Conservation (phyloP, 164 flowering plant genomes). For the Akebia trifoliata region DNA sequence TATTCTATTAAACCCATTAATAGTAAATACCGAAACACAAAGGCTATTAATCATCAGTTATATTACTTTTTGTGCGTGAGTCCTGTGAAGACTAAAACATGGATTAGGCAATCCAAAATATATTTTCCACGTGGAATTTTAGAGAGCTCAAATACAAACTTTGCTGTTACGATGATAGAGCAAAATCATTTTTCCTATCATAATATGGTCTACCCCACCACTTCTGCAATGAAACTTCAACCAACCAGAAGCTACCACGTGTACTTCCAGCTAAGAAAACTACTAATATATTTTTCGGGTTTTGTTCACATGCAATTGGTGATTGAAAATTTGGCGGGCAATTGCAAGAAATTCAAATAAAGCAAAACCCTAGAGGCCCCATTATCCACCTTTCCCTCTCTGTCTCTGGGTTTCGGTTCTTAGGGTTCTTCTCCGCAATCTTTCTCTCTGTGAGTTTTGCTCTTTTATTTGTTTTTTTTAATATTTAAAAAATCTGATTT, state of each 20-base stretch:
- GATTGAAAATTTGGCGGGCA: slow-evolving; percentile 45
- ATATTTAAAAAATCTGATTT: no score
- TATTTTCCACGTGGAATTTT: no score
- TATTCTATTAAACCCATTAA: no score
- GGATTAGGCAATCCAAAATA: no score
- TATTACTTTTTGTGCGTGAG: no score
- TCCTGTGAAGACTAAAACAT: no score
- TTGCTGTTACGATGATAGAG: no score
- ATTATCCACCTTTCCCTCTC: slow-evolving; percentile 3
- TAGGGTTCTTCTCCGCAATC: slow-evolving; percentile 9
- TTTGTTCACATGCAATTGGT: slow-evolving; percentile 7
- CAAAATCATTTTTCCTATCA: no score
- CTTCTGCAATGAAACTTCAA: no score
- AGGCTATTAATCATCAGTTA: no score
- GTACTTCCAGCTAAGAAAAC: neutral
- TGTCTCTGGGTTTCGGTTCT: neutral
- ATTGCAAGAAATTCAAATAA: slow-evolving; percentile 32
- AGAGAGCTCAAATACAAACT: no score
- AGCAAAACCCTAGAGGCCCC: slow-evolving; percentile 36
- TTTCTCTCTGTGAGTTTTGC: neutral
- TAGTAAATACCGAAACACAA: no score
- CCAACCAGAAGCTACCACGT: slow-evolving; percentile 23
- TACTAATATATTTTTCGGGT: neutral
- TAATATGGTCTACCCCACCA: neutral
- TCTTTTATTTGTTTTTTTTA: neutral